Evolutionary conservation across 257 asterid genomes (phyloP).

Genomic region (Solanum piurae): DNA sequence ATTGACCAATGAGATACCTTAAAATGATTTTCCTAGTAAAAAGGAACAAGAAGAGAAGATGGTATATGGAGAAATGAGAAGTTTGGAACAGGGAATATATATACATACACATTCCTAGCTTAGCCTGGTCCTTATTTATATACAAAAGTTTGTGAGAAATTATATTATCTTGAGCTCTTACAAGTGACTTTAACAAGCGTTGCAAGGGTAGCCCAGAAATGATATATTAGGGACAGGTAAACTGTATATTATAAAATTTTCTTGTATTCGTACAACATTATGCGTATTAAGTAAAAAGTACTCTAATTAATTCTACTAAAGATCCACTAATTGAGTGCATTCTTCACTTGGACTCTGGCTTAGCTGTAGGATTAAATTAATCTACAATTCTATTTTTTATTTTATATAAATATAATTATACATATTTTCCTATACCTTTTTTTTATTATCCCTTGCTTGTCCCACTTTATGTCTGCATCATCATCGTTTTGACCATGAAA

Average conservation of each 20-base stretch:
- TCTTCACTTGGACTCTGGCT: not conserved
- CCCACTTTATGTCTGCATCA: constrained; percentile 4
- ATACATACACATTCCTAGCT: not conserved
- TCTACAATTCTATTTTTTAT: not conserved
- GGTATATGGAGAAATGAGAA: not conserved
- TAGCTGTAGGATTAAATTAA: not conserved
- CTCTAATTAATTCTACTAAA: not conserved
- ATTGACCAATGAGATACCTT: not conserved
- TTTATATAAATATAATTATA: not conserved
- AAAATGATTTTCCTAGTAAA: not conserved
- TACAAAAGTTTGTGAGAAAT: not conserved
- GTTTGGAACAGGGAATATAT: not conserved
- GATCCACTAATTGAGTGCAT: constrained; percentile 1
- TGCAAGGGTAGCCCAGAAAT: not conserved
- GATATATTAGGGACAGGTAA: not conserved
- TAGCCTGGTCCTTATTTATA: not conserved
- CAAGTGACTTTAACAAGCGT: not conserved
- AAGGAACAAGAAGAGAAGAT: not conserved
- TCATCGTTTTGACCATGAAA: not conserved
- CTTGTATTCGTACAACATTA: not conserved
- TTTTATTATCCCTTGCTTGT: not conserved
- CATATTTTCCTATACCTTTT: not conserved
- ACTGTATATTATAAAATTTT: not conserved
- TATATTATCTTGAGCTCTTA: not conserved
- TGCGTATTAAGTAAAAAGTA: not conserved